phyloP scores from a whole-genome alignment of 768 basidiomycete genomes.

The Mrakia blollopis region DNA sequence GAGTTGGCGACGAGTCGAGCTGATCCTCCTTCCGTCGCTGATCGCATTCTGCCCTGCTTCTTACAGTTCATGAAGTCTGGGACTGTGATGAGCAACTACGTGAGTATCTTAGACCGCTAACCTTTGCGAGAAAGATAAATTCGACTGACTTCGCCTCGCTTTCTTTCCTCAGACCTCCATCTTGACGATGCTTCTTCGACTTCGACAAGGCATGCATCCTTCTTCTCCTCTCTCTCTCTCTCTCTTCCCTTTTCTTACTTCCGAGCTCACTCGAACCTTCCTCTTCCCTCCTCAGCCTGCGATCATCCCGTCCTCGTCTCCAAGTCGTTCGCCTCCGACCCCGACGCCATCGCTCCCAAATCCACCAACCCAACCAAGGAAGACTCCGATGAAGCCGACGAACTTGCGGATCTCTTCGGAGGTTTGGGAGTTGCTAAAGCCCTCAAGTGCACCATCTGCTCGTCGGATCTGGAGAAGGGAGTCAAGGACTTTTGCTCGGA shows the following conservation, averaged over 20 bases:
- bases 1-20: constrained; percentile 34
- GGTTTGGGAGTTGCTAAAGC: constrained; percentile 58
- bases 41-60: not conserved
- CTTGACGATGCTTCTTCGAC: constrained; percentile 54
- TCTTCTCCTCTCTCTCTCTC: not conserved
- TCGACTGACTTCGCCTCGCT: not conserved
- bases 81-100: constrained; percentile 44
- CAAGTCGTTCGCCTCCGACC: constrained; percentile 57
- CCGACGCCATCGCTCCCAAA: constrained; percentile 65
- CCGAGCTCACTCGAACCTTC: not conserved
- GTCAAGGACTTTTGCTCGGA: constrained; percentile 16
- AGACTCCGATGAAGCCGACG: constrained; percentile 58
- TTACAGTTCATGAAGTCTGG: constrained; percentile 40
- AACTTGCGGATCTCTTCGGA: constrained; percentile 67
- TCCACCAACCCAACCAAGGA: constrained; percentile 55
- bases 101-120: not conserved
- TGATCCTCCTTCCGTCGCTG: not conserved
- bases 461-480: constrained; percentile 36
- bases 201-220: constrained; percentile 87
- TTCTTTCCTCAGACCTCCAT: constrained; percentile 38
- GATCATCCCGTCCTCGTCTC: constrained; percentile 80
- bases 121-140: too few species aligned
- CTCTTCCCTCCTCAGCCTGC: constrained; percentile 57
- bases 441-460: constrained; percentile 75
- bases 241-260: not conserved